These are phyloP conservation scores for Caryopteris hybrid DNA, from an alignment of 305 asterid genomes.

Conservation along the genomic window DNA sequence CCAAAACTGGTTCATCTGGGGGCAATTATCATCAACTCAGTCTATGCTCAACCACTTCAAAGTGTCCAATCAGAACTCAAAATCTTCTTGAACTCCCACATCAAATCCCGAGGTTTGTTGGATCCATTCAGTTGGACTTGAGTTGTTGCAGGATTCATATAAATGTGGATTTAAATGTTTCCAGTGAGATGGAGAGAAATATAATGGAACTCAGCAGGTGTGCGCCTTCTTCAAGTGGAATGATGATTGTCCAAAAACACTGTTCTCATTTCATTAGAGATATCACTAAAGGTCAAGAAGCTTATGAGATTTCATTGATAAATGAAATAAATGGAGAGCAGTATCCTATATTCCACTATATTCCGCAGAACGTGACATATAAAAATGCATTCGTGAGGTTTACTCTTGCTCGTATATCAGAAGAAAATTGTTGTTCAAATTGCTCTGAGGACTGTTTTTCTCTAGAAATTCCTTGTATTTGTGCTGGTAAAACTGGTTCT, in stretches of 20 bases:
- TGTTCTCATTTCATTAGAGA: slow-evolving; percentile 31
- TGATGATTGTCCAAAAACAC: slow-evolving; percentile 25
- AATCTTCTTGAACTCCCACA: slow-evolving; percentile 18
- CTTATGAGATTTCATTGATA: slow-evolving; percentile 38
- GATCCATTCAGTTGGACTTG: slow-evolving; percentile 23
- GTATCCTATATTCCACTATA: slow-evolving; percentile 46
- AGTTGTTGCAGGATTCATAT: slow-evolving; percentile 4
- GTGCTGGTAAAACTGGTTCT: slow-evolving; percentile 47
- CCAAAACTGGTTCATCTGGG: slow-evolving; percentile 11
- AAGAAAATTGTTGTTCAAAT: slow-evolving; percentile 43
- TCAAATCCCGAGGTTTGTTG: slow-evolving; percentile 20
- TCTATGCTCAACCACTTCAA: slow-evolving; percentile 12
- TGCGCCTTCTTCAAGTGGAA: slow-evolving; percentile 19
- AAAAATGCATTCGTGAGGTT: slow-evolving; percentile 40
- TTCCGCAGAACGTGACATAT: slow-evolving; percentile 38
- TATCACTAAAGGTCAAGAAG: slow-evolving; percentile 60
- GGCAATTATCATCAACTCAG: too few species aligned
- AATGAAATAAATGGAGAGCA: slow-evolving; percentile 39
- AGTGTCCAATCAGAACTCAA: slow-evolving; percentile 10
- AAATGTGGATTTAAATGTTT: slow-evolving; percentile 5
- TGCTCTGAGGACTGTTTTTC: slow-evolving; percentile 59
- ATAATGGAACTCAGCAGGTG: background rate
- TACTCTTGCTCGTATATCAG: slow-evolving; percentile 44
- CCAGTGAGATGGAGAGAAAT: background rate
- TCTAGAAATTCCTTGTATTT: slow-evolving; percentile 41